Evolutionary conservation across 2,329 filamentous ascomycete genomes (phyloP), one percentile per base, ranked within the genome.

Genomic region (Lachnellula arida): DNA sequence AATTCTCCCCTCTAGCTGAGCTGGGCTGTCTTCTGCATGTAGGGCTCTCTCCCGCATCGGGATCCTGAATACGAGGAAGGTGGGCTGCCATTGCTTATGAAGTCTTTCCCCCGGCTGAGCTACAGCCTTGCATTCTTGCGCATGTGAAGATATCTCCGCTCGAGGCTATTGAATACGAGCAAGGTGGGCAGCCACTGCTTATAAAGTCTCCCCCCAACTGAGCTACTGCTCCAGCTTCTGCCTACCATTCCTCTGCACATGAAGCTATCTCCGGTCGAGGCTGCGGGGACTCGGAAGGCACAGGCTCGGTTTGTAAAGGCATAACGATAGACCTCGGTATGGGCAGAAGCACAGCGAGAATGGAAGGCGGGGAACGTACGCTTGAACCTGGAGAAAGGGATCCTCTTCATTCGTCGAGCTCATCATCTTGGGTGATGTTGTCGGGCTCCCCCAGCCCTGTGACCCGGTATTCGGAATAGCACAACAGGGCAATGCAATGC

Each of bases 301-400:
- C 46, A 44, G 49, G 58, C 14, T n/a, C 42, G 42, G 42, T 44
- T 44, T 44, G 42, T 19, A 19, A 6, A 44, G 42, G 42, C 19
- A 15, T 17, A 40, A 40, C 5, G 14, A 19, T 19, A 44, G n/a
- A 19, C 42, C 15, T 23, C 42, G 17, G 42, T 44, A 44, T 44
- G 4, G 2, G 2, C 6, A 17, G 17, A 44, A 19, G 42, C 22
- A 44, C 4, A 6, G 42, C 42, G 42, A 44, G 23, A 39, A 19
- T n/a, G 17, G 17, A 44, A 17, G 19, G 11, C 8, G 28, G 52
- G 49, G 43, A 32, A 68, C 80, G 51, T 75, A 87, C 85, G 85
- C 82, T 68, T 88, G 85, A 66, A 87, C 85, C 71, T 88, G 83
- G 74, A 87, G 81, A 77, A 88, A 88, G 46, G 85, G 85, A 69